Evolutionary conservation across 106 monocot species (phyloP), one percentile per base, ranked within the genome.

Genomic region (Chionographis japonica): DNA sequence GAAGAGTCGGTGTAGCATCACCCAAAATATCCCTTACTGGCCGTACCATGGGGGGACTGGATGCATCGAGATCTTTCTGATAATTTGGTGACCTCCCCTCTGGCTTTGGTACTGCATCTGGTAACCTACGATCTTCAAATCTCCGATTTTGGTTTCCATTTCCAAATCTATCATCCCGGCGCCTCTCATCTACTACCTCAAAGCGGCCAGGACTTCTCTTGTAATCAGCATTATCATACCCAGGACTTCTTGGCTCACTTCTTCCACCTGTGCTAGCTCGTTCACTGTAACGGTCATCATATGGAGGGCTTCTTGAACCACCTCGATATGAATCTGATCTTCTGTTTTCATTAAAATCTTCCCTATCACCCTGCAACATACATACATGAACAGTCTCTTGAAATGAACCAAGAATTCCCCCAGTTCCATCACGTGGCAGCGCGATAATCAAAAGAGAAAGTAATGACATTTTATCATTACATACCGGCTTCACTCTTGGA

Each of bases 21-120:
- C 92, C 92, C 64, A 92, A 74, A 62, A 92, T 87, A 69, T 92
- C 97, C 68, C 83, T 86, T 19, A 92, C 83, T 36, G 92, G 90
- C 19, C 92, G 97, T 58, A 91, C 73, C 59, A 87, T 68, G 3
- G 90, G 90, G 43, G 82, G 77, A 73, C 80, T 91, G 1, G 86
- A 66, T 3, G 58, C 38, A 46, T 50, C 68, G 9, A 66, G 15
- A 61, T 71, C 61, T 50, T 77, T 84, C 54, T 87, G 87, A 66
- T 68, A 68, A 20, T 73, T 76, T 36, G 86, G 84, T 46, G 89
- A 80, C 10, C 82, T 78, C 13, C 69, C 80, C 51, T 77, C 83
- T 40, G 88, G 58, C 55, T 77, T 95, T 15, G 69, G 60, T 40
- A 60, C 27, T 53, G 54, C 81, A 65, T 87, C 88, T 40, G 83